phyloP scores from a whole-genome alignment of 2,329 filamentous ascomycete genomes.

The Corinectria fuckeliana region DNA sequence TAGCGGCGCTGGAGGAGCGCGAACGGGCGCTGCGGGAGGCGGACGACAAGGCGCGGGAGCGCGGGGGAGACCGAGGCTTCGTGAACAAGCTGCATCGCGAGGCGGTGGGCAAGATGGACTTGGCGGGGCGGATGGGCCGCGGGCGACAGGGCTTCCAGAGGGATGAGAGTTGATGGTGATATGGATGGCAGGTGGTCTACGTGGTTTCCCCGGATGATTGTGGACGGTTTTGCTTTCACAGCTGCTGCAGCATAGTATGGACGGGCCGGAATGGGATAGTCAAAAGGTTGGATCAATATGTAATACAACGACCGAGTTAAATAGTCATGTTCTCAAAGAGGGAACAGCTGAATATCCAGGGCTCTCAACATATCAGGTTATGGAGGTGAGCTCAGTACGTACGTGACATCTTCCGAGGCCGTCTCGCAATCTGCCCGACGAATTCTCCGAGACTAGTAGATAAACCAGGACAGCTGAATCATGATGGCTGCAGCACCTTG shows the following conservation, averaged over 20 bases:
- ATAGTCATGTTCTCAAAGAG: too few relatives aligned
- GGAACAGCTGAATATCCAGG: too few relatives aligned
- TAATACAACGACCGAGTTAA: too few relatives aligned
- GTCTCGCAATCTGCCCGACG: too few relatives aligned
- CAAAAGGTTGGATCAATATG: neutral
- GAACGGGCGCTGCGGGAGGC: slow-evolving; percentile 70
- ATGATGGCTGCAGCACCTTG: too few relatives aligned
- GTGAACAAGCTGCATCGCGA: slow-evolving; percentile 68
- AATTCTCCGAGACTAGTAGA: neutral
- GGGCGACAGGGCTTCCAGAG: slow-evolving; percentile 52
- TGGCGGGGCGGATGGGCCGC: slow-evolving; percentile 60
- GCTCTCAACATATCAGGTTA: too few relatives aligned
- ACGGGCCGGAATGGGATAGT: neutral
- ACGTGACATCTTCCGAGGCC: too few relatives aligned
- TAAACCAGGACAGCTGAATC: neutral
- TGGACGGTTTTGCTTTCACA: neutral
- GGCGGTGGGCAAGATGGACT: slow-evolving; percentile 57
- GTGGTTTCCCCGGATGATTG: too few relatives aligned
- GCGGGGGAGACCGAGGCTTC: slow-evolving; percentile 70
- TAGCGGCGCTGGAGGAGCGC: slow-evolving; percentile 69
- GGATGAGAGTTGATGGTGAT: slow-evolving; percentile 50
- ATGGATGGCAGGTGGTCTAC: too few relatives aligned
- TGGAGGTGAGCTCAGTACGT: too few relatives aligned
- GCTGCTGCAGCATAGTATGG: neutral
- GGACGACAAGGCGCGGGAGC: slow-evolving; percentile 69